Percentiles rank a stretch among this genome's conserved stretches.
Conservation (phyloP, 108 stramenopile genomes). For the Nitzschia sp. region DNA sequence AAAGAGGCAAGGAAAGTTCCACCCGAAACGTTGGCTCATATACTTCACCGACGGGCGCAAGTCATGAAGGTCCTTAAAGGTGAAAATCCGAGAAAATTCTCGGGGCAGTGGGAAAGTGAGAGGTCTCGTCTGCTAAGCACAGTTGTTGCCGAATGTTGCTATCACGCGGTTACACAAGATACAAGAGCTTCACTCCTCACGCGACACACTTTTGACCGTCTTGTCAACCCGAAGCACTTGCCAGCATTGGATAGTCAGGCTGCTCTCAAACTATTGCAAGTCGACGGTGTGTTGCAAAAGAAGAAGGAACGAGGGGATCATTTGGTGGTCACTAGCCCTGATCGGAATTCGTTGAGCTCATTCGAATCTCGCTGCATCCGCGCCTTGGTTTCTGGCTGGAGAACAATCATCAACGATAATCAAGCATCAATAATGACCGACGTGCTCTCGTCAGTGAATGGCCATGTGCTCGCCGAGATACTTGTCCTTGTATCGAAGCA, state of each 20-base stretch:
- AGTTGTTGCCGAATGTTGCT: slow-evolving; percentile 21
- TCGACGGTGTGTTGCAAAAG: not conserved
- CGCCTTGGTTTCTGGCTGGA: slow-evolving; percentile 8
- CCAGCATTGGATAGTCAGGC: slow-evolving; percentile 11
- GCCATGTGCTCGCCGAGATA: slow-evolving; percentile 6
- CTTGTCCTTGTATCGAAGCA: not conserved
- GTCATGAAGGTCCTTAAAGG: slow-evolving; percentile 19
- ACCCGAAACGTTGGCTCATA: slow-evolving; percentile 7
- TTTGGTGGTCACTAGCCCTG: not conserved
- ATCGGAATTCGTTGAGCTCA: not conserved
- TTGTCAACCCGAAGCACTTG: slow-evolving; percentile 1
- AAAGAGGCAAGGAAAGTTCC: slow-evolving; percentile 9
- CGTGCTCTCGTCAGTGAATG: not conserved
- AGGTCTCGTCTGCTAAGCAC: not conserved
- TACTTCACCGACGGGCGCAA: slow-evolving; percentile 14
- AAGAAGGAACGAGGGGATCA: not conserved
- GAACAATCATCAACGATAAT: not conserved
- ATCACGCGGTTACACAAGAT: not conserved
- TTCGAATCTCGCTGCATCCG: slow-evolving; percentile 3
- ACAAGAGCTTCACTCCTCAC: not conserved
- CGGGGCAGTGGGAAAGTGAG: slow-evolving; percentile 16
- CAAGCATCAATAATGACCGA: not conserved
- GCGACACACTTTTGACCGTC: slow-evolving; percentile 3
- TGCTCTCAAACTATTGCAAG: slow-evolving; percentile 6
- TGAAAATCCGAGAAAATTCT: slow-evolving; percentile 17